Evolutionary conservation across 345 rosid species (phyloP).

Genomic region (Isatis tinctoria): DNA sequence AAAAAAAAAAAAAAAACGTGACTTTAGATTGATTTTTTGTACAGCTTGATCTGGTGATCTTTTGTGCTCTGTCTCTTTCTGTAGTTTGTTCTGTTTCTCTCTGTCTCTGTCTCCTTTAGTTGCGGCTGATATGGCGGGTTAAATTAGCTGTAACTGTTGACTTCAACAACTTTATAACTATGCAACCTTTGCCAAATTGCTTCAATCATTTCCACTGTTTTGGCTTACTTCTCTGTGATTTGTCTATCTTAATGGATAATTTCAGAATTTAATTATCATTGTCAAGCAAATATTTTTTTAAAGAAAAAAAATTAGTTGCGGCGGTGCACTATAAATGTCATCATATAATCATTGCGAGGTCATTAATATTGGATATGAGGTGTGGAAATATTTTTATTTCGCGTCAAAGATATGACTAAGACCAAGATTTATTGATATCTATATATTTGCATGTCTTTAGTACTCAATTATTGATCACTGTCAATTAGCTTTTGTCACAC

Average conservation of each 20-base stretch:
- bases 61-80: constrained; percentile 23
- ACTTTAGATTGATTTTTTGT: constrained; percentile 4
- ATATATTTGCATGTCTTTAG: not conserved
- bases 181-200: not conserved
- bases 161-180: not conserved
- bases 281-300: not conserved
- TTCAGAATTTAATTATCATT: not conserved
- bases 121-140: constrained; percentile 25
- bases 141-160: constrained; percentile 27
- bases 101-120: constrained; percentile 21
- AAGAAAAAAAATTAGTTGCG: constrained; percentile 5
- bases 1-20: not conserved
- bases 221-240: not conserved
- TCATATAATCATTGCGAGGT: constrained; percentile 12
- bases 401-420: constrained; percentile 7
- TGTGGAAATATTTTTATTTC: constrained; percentile 4
- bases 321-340: constrained; percentile 23
- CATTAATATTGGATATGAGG: not conserved
- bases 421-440: not conserved
- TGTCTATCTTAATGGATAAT: not conserved
- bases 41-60: constrained; percentile 14
- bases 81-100: constrained; percentile 10
- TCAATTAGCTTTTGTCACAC: not conserved
- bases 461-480: not conserved
- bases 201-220: constrained; percentile 12